Evolutionary conservation across 2,329 filamentous ascomycete species (phyloP).

Genomic region (Blumeria graminis): DNA sequence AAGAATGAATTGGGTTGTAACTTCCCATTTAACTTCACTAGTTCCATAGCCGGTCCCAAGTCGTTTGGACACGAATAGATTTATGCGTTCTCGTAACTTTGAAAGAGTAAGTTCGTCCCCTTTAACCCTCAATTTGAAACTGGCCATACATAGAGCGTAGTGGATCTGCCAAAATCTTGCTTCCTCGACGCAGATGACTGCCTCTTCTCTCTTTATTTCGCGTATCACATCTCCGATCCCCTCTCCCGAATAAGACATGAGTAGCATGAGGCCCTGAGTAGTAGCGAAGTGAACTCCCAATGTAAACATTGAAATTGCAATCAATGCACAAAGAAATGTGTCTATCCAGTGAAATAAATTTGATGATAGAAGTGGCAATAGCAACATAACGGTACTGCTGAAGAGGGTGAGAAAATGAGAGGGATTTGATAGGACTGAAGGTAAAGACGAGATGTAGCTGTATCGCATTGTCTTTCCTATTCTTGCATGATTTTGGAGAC

Average conservation of each 20-base stretch:
- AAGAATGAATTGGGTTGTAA: slow-evolving; percentile 48
- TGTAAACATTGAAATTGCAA: slow-evolving; percentile 70
- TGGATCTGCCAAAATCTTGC: slow-evolving; percentile 98
- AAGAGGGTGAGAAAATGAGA: slow-evolving; percentile 85
- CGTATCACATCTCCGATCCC: slow-evolving; percentile 37
- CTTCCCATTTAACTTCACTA: slow-evolving; percentile 72
- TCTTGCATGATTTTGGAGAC: slow-evolving; percentile 70
- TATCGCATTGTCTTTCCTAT: slow-evolving; percentile 84
- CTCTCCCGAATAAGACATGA: slow-evolving; percentile 53
- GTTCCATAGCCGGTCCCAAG: slow-evolving; percentile 72
- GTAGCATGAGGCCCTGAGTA: slow-evolving; percentile 73
- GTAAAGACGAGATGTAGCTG: slow-evolving; percentile 56
- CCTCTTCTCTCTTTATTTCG: slow-evolving; percentile 62
- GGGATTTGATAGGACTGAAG: slow-evolving; percentile 76
- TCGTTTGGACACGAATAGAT: slow-evolving; percentile 58
- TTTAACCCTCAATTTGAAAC: slow-evolving; percentile 53
- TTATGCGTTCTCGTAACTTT: slow-evolving; percentile 52
- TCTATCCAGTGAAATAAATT: slow-evolving; percentile 70
- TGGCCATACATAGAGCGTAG: slow-evolving; percentile 90
- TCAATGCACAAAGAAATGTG: slow-evolving; percentile 52
- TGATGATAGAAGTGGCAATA: slow-evolving; percentile 61
- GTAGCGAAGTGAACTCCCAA: slow-evolving; percentile 66
- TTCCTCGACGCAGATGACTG: slow-evolving; percentile 57
- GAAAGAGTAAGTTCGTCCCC: slow-evolving; percentile 49
- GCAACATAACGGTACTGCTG: slow-evolving; percentile 55